Base-by-base conservation (phyloP, 352 stramenopile genomes). In the Chrysophaeum taylorii region DNA sequence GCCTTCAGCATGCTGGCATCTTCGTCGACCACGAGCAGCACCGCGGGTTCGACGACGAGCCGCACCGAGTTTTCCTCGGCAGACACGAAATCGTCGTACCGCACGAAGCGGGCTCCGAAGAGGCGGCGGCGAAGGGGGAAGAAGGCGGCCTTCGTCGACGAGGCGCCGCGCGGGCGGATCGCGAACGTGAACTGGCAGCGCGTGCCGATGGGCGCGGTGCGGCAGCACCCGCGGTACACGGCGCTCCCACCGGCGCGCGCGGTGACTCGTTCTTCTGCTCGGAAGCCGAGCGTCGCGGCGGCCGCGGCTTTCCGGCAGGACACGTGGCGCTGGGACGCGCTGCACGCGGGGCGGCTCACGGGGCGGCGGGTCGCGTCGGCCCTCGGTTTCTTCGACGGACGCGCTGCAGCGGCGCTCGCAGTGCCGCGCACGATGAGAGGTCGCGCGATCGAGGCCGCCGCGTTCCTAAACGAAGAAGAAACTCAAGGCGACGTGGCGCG, bases 181-280 rank as follows among this genome's bases (percentile, higher is more conserved):
- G 57, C 57, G 33, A 66, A 66, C 35, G 57, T 66, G 12, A 2
- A 45, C 12, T 66, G 57, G 57, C 57, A 36, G 16, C 18, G 33
- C 1, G 31, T 66, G 14, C 57, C 57, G 2, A 45, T 45, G 57
- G 14, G 27, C 31, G 57, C 35, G 9, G 33, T 66, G 1, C 31
- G 57, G 7, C 16, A 31, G 9, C 57, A 66, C 35, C 57, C 57
- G 18, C 57, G 23, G 33, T 66, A 37, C 36, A 27, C 7, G 15
- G 27, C 1, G 9, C 57, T 66, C 33, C 57, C 57, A 2, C 16
- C 33, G 57, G 31, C 27, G 52, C n/a, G 25, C 25, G 25, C 16
- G 27, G 52, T 63, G 27, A 15, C n/a, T n/a, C n/a, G n/a, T n/a
- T n/a, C n/a, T n/a, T n/a, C n/a, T n/a, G n/a, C n/a, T 36, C 52